These are phyloP conservation scores for Neurospora sp. DNA, from an alignment of 495 filamentous ascomycete species.

Conservation along the genomic window DNA sequence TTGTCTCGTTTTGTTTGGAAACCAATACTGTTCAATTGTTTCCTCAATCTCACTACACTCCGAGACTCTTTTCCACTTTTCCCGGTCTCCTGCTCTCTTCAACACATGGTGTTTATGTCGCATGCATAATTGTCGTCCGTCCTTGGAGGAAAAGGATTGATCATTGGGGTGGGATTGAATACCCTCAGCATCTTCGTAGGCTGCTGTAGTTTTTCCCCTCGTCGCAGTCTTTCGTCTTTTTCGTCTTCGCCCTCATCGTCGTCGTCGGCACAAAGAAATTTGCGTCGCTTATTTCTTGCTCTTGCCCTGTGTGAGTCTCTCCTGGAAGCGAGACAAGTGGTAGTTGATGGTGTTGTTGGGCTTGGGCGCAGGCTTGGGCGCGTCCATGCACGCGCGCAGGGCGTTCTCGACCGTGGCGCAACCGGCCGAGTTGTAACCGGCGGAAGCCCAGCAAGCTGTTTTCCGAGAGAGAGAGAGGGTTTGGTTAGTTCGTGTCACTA, in stretches of 20 bases:
- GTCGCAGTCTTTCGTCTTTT: no score
- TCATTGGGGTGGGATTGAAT: no score
- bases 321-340: conserved; percentile 79
- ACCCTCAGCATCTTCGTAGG: no score
- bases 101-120: not conserved
- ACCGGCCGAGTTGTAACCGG: conserved; percentile 60
- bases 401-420: conserved; percentile 74
- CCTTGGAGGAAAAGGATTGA: no score
- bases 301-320: conserved; percentile 56
- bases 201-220: no score
- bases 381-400: conserved; percentile 89
- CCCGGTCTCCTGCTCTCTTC: no score
- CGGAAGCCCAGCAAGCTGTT: conserved; percentile 89
- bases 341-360: conserved; percentile 90
- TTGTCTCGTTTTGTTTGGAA: not conserved
- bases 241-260: no score
- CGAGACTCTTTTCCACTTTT: no score
- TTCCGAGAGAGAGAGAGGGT: not conserved
- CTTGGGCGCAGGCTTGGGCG: conserved; percentile 53
- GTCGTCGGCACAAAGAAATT: no score
- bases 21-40: not conserved
- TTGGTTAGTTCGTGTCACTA: not conserved
- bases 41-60: no score
- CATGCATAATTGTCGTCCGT: no score
- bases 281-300: conserved; percentile 47